Percentiles rank a stretch among this genome's conserved stretches.
These are phyloP conservation scores for Agrocybe chaxingu DNA, from an alignment of 768 basidiomycete species.

Conservation along the genomic window DNA sequence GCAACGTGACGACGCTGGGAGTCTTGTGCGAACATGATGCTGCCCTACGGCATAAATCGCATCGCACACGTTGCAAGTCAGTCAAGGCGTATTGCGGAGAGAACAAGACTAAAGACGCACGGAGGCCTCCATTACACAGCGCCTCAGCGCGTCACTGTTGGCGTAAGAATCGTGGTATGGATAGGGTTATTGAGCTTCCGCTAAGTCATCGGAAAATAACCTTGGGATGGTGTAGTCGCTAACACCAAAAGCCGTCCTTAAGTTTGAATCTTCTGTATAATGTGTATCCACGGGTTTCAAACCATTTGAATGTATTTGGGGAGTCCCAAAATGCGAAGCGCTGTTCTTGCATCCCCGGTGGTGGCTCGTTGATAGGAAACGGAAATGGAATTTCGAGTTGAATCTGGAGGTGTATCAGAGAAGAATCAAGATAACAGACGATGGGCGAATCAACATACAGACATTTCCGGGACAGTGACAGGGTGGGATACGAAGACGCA, in stretches of 20 bases:
- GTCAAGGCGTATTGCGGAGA: background rate
- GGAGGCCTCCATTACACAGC: background rate
- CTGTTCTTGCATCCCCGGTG: background rate
- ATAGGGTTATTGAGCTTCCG: slow-evolving; percentile 7
- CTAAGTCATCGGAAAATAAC: background rate
- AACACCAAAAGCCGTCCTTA: no score
- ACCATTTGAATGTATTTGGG: background rate
- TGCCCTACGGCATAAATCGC: background rate
- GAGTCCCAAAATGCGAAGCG: slow-evolving; percentile 5
- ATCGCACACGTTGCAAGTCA: background rate
- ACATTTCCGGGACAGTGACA: no score
- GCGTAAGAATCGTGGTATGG: background rate
- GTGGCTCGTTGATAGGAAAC: no score
- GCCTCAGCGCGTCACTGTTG: background rate
- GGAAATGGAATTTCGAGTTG: no score
- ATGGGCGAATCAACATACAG: no score
- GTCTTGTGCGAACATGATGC: slow-evolving; percentile 20
- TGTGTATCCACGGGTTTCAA: background rate
- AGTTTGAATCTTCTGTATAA: background rate
- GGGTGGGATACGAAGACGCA: no score
- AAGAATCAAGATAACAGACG: no score
- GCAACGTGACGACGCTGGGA: slow-evolving; percentile 20
- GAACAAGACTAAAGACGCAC: background rate
- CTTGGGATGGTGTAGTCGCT: background rate
- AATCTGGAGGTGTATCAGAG: no score